Conservation (phyloP, 2,329 filamentous ascomycete species). For the Apiospora arundinis region DNA sequence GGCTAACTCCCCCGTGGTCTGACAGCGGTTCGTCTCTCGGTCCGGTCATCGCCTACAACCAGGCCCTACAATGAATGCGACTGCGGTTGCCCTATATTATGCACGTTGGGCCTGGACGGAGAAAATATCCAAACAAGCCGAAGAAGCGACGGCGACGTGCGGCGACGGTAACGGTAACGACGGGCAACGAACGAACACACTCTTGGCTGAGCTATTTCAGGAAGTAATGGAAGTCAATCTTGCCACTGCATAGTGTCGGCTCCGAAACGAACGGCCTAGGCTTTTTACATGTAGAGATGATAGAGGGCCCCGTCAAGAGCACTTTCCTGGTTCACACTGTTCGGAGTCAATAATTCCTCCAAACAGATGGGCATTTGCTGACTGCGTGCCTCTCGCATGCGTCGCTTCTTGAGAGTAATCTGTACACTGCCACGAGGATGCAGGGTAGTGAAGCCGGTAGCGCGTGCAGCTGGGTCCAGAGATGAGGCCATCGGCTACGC, state of each 20-base stretch:
- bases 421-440: conserved; percentile 3
- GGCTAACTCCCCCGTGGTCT: not conserved
- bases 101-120: not conserved
- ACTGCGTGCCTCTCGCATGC: not conserved
- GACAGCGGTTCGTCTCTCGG: conserved; percentile 6
- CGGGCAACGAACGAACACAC: not conserved
- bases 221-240: not conserved
- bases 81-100: not conserved
- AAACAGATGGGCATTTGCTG: not conserved
- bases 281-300: not conserved
- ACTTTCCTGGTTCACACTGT: not conserved
- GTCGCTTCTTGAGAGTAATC: not conserved
- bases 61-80: too few species aligned
- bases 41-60: not conserved
- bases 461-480: not conserved
- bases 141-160: not conserved
- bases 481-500: not conserved
- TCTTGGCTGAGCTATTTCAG: not conserved
- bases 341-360: conserved; percentile 11
- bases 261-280: not conserved
- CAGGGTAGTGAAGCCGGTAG: not conserved
- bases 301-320: not conserved
- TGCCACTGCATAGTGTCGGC: conserved; percentile 3
- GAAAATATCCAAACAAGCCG: not conserved
- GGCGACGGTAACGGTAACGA: not conserved